Base-by-base conservation (phyloP, 2,329 filamentous ascomycete species). In the Periglandula ipomoeae region DNA sequence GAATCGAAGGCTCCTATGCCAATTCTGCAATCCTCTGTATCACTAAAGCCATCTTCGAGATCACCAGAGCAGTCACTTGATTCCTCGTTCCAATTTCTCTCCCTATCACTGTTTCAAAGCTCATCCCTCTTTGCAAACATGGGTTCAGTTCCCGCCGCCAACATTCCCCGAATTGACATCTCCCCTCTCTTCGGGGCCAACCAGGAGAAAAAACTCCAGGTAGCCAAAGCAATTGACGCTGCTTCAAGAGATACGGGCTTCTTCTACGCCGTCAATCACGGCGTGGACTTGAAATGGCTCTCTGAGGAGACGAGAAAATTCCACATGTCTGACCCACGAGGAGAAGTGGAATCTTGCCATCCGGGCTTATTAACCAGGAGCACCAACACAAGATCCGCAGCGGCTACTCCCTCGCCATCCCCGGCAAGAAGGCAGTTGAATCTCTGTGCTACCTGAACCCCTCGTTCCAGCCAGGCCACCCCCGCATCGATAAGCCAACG, bases 201-300 rank as follows among this genome's bases (percentile, higher is more conserved):
- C 19, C 2, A 34, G 11, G 26, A 43, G 8, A 32, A 44, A 19
- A 52, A 52, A 26, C 35, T 35, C 15, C 22, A 44, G 19, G 50
- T 52, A 13, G 50, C 50, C 13, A 26, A 34, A 9, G 45, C 40
- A 13, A 52, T 52, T n/a, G 47, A 52, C 39, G 50, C 46, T 10
- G 50, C 50, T 4, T 49, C 50, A 2, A 42, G 50, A 3, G 50
- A 47, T 44, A 49, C 46, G 8, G 50, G 50, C 13, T 52, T 52
- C 37, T 52, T 52, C 38, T 52, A 52, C 30, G 50, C 50, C 24
- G 48, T 50, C 22, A 50, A 52, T 48, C 50, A 52, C 35, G 48
- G 50, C 34, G 40, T 52, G 4, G 50, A 52, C 44, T 40, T 52
- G 9, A 26, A 32, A 15, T 40, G 44, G 48, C 39, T 52, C 8